Conservation (phyloP, 768 basidiomycete species). For the Gyrodon lividus region DNA sequence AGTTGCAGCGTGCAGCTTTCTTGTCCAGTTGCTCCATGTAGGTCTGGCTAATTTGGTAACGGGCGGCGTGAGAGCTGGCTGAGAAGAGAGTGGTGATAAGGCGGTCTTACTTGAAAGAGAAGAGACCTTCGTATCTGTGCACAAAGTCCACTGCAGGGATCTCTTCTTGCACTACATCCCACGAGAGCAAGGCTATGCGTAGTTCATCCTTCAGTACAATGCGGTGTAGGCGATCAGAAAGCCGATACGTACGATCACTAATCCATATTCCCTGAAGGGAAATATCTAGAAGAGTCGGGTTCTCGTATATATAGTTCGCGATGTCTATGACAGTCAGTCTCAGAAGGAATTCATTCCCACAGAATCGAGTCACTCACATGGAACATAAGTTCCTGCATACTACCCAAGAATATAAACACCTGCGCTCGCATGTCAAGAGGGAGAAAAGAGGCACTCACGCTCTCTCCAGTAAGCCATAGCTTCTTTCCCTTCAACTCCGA, state of each 20-base stretch:
- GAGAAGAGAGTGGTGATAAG: not conserved
- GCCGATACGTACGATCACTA: slow-evolving; percentile 54
- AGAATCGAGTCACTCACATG: slow-evolving; percentile 44
- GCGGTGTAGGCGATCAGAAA: not conserved
- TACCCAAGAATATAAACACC: no score
- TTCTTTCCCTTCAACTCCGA: slow-evolving; percentile 71
- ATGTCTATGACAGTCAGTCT: slow-evolving; percentile 47
- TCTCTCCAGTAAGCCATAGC: slow-evolving; percentile 70
- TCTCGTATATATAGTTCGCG: slow-evolving; percentile 68
- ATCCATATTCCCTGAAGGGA: slow-evolving; percentile 72
- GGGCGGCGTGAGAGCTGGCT: not conserved
- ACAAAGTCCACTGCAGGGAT: slow-evolving; percentile 76
- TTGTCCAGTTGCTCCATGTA: slow-evolving; percentile 60
- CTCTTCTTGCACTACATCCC: slow-evolving; percentile 62
- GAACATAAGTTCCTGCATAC: slow-evolving; percentile 46
- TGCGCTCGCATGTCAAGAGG: not conserved
- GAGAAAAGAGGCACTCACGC: slow-evolving; percentile 45
- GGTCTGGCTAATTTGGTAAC: slow-evolving; percentile 44
- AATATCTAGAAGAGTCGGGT: slow-evolving; percentile 54
- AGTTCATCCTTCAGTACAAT: not conserved
- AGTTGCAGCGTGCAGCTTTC: slow-evolving; percentile 55
- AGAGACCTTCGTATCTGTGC: slow-evolving; percentile 66
- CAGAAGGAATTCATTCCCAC: no score
- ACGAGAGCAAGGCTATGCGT: slow-evolving; percentile 52
- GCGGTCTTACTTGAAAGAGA: slow-evolving; percentile 64